phyloP scores from a whole-genome alignment of 2,329 filamentous ascomycete species.

The Fusarium virguliforme region DNA sequence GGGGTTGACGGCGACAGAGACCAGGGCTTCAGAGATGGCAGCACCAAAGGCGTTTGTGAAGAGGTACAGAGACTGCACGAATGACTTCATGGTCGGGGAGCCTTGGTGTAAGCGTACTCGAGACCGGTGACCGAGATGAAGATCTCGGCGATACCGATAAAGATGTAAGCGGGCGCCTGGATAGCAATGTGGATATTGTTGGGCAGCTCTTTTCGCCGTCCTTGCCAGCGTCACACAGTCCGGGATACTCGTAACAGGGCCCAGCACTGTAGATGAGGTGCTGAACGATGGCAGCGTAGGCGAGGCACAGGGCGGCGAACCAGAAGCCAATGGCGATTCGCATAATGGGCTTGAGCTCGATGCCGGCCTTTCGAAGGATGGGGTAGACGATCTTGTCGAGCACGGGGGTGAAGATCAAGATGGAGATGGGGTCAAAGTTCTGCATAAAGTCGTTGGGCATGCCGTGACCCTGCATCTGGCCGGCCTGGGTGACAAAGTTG shows the following conservation, averaged over 20 bases:
- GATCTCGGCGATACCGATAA: slow-evolving; percentile 73
- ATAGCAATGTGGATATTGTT: slow-evolving; percentile 70
- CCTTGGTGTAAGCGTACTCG: slow-evolving; percentile 83
- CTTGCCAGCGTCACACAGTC: slow-evolving; percentile 56
- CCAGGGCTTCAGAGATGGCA: slow-evolving; percentile 73
- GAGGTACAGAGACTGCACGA: slow-evolving; percentile 72
- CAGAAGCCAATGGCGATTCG: slow-evolving; percentile 78
- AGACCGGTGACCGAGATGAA: slow-evolving; percentile 78
- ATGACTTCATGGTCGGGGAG: slow-evolving; percentile 79
- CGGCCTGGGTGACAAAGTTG: slow-evolving; percentile 77
- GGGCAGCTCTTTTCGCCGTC: slow-evolving; percentile 54
- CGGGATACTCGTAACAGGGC: slow-evolving; percentile 66
- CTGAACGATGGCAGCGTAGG: slow-evolving; percentile 73
- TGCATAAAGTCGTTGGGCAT: slow-evolving; percentile 80
- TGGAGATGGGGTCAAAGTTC: slow-evolving; percentile 77
- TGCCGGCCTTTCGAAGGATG: slow-evolving; percentile 68
- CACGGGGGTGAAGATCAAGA: slow-evolving; percentile 77
- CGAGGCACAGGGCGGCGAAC: slow-evolving; percentile 68
- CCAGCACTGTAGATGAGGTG: slow-evolving; percentile 71
- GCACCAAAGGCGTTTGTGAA: slow-evolving; percentile 73
- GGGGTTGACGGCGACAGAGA: slow-evolving; percentile 74
- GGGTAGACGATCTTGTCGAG: slow-evolving; percentile 76
- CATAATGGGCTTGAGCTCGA: slow-evolving; percentile 76
- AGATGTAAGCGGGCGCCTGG: slow-evolving; percentile 68
- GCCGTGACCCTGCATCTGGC: slow-evolving; percentile 72